phyloP scores from a whole-genome alignment of 805 yeast species.

The Starmera caribaea region DNA sequence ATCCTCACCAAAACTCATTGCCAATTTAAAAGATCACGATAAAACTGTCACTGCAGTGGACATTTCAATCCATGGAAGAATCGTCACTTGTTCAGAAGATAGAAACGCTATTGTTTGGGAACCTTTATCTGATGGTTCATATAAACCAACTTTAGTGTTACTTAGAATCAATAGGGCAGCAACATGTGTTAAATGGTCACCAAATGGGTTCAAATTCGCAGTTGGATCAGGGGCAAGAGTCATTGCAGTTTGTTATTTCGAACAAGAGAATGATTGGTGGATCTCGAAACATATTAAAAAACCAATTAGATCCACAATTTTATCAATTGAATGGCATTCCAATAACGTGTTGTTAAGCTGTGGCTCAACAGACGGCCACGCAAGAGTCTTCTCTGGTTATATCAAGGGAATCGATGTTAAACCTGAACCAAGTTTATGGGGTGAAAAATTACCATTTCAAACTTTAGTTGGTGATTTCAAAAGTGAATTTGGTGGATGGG shows the following conservation, averaged over 20 bases:
- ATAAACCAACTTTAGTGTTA: constrained; percentile 85
- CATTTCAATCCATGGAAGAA: constrained; percentile 77
- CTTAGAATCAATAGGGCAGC: constrained; percentile 94
- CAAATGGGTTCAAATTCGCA: constrained; percentile 90
- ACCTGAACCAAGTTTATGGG: constrained; percentile 84
- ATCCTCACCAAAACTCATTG: constrained; percentile 47
- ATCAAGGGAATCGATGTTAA: constrained; percentile 82
- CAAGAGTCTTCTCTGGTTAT: constrained; percentile 80
- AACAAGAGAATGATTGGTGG: constrained; percentile 98
- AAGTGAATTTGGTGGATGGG: constrained; percentile 74
- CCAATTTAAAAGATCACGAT: constrained; percentile 76
- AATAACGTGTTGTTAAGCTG: constrained; percentile 80
- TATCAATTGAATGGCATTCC: constrained; percentile 86
- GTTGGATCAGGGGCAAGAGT: constrained; percentile 94
- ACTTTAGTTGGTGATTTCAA: constrained; percentile 77
- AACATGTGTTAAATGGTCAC: constrained; percentile 90
- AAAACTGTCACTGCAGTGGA: constrained; percentile 93
- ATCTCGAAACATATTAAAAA: constrained; percentile 94
- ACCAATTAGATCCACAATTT: constrained; percentile 83
- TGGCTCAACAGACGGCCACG: constrained; percentile 92
- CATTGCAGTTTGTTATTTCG: constrained; percentile 93
- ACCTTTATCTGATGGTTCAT: constrained; percentile 45
- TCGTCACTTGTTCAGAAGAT: constrained; percentile 96
- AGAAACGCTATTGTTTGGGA: constrained; percentile 97
- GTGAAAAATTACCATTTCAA: constrained; percentile 89